Evolutionary conservation across 208 protist species (phyloP).

Genomic region (Crithidia sp.): DNA sequence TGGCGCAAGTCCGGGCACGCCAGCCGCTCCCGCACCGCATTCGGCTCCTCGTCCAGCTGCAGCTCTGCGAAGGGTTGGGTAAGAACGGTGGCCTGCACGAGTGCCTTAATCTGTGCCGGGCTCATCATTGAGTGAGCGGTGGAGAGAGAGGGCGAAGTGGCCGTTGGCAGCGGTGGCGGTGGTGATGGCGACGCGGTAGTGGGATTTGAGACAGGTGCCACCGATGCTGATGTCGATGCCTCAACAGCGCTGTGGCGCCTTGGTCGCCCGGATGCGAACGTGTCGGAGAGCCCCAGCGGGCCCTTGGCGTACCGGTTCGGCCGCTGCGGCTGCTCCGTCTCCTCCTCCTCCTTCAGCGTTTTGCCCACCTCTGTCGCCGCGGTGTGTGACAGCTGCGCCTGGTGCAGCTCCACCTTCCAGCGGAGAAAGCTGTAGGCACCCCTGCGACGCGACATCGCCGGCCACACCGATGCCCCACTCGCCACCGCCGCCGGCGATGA

Average conservation of each 20-base stretch:
- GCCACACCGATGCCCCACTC: conserved; percentile 24
- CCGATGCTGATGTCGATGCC: background rate
- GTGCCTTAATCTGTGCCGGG: conserved; percentile 47
- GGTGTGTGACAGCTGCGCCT: conserved; percentile 40
- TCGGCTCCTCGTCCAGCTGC: conserved; percentile 56
- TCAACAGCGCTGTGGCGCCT: background rate
- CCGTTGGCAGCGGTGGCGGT: background rate
- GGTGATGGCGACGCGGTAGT: background rate
- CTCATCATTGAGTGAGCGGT: conserved; percentile 35
- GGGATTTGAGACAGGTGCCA: background rate
- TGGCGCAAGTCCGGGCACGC: conserved; percentile 65
- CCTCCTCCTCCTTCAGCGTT: background rate
- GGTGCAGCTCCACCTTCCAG: conserved; percentile 77
- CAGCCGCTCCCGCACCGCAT: conserved; percentile 45
- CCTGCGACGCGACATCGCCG: conserved; percentile 46
- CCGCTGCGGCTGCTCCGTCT: background rate
- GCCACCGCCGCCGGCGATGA: background rate
- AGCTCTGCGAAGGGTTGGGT: conserved; percentile 53
- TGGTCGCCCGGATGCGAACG: background rate
- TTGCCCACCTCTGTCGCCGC: background rate
- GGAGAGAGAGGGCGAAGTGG: background rate
- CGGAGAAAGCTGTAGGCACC: conserved; percentile 74
- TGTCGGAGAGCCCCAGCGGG: conserved; percentile 2
- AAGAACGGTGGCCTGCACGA: conserved; percentile 56
- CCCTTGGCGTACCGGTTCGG: conserved; percentile 18